Evolutionary conservation across 805 yeast species (phyloP).

Genomic region (Yamadazyma scolyti): DNA sequence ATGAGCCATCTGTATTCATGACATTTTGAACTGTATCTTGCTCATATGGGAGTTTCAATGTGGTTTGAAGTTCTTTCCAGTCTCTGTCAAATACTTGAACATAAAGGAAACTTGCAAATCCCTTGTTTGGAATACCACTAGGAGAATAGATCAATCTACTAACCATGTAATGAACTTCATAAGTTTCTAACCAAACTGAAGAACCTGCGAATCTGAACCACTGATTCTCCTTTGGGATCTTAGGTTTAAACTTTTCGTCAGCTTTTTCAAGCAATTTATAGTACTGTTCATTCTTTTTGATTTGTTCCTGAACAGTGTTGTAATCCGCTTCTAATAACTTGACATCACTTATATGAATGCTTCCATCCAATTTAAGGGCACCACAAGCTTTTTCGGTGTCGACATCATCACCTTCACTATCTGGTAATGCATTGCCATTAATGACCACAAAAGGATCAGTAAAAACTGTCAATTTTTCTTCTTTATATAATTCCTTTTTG

Average conservation of each 20-base stretch:
- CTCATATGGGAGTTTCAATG: slow-evolving; percentile 19
- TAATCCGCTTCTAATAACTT: slow-evolving; percentile 15
- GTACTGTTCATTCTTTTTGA: slow-evolving; percentile 9
- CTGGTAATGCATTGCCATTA: slow-evolving; percentile 1
- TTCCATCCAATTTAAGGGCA: slow-evolving; percentile 9
- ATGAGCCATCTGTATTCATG: slow-evolving; percentile 15
- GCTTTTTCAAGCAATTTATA: slow-evolving; percentile 14
- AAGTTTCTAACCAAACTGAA: slow-evolving; percentile 29
- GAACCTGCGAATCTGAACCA: slow-evolving; percentile 34
- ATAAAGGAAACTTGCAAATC: slow-evolving; percentile 21
- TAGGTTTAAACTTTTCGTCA: slow-evolving; percentile 14
- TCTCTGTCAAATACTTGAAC: slow-evolving; percentile 17
- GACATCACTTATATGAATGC: slow-evolving; percentile 13
- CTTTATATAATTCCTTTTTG: slow-evolving; percentile 5
- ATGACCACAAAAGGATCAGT: slow-evolving; percentile 15
- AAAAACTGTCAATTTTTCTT: slow-evolving; percentile 10
- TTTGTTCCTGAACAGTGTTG: slow-evolving; percentile 9
- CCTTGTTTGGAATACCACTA: slow-evolving; percentile 19
- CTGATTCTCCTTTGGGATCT: slow-evolving; percentile 17
- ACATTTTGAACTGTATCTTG: slow-evolving; percentile 10
- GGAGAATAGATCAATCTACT: slow-evolving; percentile 25
- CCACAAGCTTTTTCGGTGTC: slow-evolving; percentile 13
- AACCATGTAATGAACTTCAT: slow-evolving; percentile 27
- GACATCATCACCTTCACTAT: slow-evolving; percentile 8
- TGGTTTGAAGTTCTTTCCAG: slow-evolving; percentile 18